Base-by-base conservation (phyloP, 306 rosid species). In the Trifolium fragiferum region DNA sequence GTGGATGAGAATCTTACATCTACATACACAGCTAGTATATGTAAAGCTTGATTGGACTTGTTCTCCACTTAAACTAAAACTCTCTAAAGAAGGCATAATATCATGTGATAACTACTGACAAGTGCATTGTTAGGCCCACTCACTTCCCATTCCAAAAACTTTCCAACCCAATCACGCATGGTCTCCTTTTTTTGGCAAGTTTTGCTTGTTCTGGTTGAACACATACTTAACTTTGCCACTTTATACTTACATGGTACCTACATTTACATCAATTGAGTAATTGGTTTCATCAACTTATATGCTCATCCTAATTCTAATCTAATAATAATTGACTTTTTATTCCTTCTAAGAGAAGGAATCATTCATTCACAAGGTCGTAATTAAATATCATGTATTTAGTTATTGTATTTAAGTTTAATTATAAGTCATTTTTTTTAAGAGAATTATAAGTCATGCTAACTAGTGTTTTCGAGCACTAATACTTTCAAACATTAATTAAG, bases 81-180 rank as follows among this genome's bases (percentile, higher is more conserved):
- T 72, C 76, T 70, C 6, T 4, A 6, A 25, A 23, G 25, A 25
- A 51, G 66, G 58, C 35, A 76, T 40, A 33, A 6, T 3, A 64
- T 49, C 12, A 19, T 47, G 65, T 59, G 65, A 59, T 32, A 59
- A 59, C 38, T 27, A 30, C 33, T 30, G 66, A 40, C 30, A 61
- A 58, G 72, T 70, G 59, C 72, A 25, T 15, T 16, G 67, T 54
- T 41, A 73, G 78, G 21, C 44, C 76, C 71, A 40, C 59, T 30
- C 71, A 40, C 59, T 4, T 16, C 2, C 46, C 21, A 73, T 57
- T 73, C 44, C 49, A 61, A 25, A 61, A 61, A 72, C 53, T 51
- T 51, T 75, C 32, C 35, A 70, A 65, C 40, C 50, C 50, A 76
- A 43, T 59, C 81, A 72, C 78, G 81, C 84, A 10, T 71, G 12